phyloP scores from a whole-genome alignment of 2,329 filamentous ascomycete species.

The Aspergillus candidus region DNA sequence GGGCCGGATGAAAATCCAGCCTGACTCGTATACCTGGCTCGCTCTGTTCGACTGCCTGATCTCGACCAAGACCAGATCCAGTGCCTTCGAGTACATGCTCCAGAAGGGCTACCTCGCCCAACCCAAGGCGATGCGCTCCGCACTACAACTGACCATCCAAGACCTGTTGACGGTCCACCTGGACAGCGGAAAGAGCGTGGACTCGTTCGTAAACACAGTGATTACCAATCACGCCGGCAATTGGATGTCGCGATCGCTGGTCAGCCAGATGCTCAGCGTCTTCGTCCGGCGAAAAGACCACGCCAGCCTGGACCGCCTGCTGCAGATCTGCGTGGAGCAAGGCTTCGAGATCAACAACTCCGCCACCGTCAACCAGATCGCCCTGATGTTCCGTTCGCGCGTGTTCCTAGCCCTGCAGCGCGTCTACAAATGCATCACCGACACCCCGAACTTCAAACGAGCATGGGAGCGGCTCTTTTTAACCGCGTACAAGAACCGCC shows the following conservation, averaged over 20 bases:
- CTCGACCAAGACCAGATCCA: constrained; percentile 22
- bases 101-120: constrained; percentile 27
- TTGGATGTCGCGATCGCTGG: constrained; percentile 33
- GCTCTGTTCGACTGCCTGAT: constrained; percentile 30
- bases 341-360: constrained; percentile 21
- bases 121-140: constrained; percentile 17
- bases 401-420: constrained; percentile 20
- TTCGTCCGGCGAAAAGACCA: constrained; percentile 21
- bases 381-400: constrained; percentile 22
- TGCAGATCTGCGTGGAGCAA: constrained; percentile 26
- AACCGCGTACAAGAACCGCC: constrained; percentile 32
- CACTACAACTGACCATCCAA: constrained; percentile 26
- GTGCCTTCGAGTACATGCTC: constrained; percentile 27
- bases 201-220: constrained; percentile 35
- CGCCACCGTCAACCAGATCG: constrained; percentile 23
- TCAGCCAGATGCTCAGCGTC: constrained; percentile 35
- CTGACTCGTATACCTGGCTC: constrained; percentile 41
- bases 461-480: constrained; percentile 38
- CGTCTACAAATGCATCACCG: constrained; percentile 17
- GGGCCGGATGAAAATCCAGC: constrained; percentile 30
- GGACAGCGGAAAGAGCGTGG: constrained; percentile 26
- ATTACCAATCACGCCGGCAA: constrained; percentile 28
- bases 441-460: constrained; percentile 14
- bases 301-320: constrained; percentile 22
- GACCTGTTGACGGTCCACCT: constrained; percentile 30